Evolutionary conservation across 805 yeast genomes (phyloP).

Genomic region (Saccharomycopsis sp.): DNA sequence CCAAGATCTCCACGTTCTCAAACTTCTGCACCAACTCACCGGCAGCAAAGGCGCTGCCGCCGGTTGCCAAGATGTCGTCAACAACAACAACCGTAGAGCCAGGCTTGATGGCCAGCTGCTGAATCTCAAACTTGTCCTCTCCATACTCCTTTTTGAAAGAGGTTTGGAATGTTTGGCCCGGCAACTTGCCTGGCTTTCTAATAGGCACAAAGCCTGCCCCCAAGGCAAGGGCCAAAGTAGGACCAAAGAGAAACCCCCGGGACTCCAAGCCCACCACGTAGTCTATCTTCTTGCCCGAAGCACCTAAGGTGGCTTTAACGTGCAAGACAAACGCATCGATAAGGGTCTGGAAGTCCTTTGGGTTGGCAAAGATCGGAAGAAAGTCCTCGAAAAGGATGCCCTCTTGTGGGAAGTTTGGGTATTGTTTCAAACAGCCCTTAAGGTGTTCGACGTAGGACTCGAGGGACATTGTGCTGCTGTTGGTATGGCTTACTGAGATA

Average conservation of each 20-base stretch:
- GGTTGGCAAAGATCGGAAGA: constrained; percentile 83
- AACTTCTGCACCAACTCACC: constrained; percentile 61
- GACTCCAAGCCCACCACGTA: constrained; percentile 92
- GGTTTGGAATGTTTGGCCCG: constrained; percentile 71
- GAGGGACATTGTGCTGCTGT: not conserved
- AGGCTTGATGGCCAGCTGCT: constrained; percentile 65
- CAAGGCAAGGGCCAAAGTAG: constrained; percentile 82
- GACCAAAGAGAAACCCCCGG: constrained; percentile 95
- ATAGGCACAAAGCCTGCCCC: constrained; percentile 91
- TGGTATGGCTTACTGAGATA: too few relatives aligned
- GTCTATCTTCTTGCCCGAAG: constrained; percentile 55
- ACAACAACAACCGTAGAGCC: constrained; percentile 80
- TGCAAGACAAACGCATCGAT: constrained; percentile 74
- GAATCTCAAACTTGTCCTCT: constrained; percentile 80
- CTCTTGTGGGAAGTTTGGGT: constrained; percentile 88
- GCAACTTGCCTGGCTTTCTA: constrained; percentile 91
- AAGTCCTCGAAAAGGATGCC: constrained; percentile 95
- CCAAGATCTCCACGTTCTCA: constrained; percentile 64
- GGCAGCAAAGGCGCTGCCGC: constrained; percentile 93
- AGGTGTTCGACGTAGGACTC: constrained; percentile 30
- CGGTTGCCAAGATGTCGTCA: constrained; percentile 97
- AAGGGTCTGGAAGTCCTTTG: constrained; percentile 71
- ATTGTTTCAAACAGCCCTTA: constrained; percentile 54
- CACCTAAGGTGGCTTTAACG: constrained; percentile 45
- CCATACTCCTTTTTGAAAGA: constrained; percentile 90